These are phyloP conservation scores for Exserohilum turcica DNA, from an alignment of 2,329 filamentous ascomycete species.

Conservation along the genomic window DNA sequence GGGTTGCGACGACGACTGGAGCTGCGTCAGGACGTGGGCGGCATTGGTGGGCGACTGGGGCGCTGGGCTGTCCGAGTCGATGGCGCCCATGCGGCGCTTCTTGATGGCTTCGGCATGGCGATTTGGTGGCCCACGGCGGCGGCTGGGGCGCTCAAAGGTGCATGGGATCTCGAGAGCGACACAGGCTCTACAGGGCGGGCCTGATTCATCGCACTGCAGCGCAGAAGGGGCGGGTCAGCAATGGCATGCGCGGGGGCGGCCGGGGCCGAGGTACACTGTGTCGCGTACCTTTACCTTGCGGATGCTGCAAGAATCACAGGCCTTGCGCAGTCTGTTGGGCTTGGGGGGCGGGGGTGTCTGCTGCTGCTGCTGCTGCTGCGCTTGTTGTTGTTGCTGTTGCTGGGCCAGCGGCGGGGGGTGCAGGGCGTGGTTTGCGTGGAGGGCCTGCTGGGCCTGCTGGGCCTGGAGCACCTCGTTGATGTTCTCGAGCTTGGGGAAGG, in stretches of 20 bases:
- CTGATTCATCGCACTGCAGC: slow-evolving; percentile 65
- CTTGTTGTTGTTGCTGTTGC: too few species aligned
- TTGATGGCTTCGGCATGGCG: slow-evolving; percentile 70
- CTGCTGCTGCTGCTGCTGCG: background rate
- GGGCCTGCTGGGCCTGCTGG: slow-evolving; percentile 44
- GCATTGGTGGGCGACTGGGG: slow-evolving; percentile 60
- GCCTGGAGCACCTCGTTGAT: slow-evolving; percentile 45
- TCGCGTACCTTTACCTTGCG: slow-evolving; percentile 48
- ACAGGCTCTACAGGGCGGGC: slow-evolving; percentile 70
- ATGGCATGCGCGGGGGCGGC: background rate
- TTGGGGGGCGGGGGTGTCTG: slow-evolving; percentile 30
- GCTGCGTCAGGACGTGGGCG: slow-evolving; percentile 58
- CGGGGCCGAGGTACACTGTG: background rate
- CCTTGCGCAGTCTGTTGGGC: slow-evolving; percentile 47
- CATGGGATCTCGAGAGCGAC: slow-evolving; percentile 69
- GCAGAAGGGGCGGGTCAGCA: slow-evolving; percentile 14
- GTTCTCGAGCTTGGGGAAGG: slow-evolving; percentile 45
- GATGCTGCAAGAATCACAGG: slow-evolving; percentile 51
- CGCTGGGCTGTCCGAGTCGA: slow-evolving; percentile 49
- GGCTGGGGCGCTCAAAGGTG: slow-evolving; percentile 67
- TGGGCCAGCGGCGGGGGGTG: slow-evolving; percentile 10
- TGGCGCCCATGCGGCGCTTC: slow-evolving; percentile 60
- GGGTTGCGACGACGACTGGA: slow-evolving; percentile 54
- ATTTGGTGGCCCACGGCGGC: slow-evolving; percentile 69
- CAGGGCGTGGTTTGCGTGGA: slow-evolving; percentile 44